These are phyloP conservation scores for Rutstroemia sydowiana DNA, from an alignment of 2,329 filamentous ascomycete genomes.

Conservation along the genomic window DNA sequence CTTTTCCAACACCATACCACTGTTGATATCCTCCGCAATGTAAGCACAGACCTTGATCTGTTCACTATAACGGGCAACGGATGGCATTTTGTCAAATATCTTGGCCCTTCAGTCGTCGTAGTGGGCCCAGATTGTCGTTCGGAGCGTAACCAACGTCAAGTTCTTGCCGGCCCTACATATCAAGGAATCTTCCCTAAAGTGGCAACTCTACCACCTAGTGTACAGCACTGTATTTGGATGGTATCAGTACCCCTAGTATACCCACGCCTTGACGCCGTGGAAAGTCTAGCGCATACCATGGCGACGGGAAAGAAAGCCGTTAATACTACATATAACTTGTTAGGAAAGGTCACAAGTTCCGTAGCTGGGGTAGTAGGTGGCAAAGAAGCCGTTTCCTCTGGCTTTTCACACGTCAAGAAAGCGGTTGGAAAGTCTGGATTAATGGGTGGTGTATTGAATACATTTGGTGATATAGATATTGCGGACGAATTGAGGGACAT, in stretches of 20 bases:
- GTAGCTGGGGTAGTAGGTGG: conserved; percentile 93
- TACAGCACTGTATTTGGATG: conserved; percentile 98
- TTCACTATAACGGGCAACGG: conserved; percentile 96
- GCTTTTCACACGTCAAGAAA: conserved; percentile 92
- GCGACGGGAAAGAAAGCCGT: conserved; percentile 94
- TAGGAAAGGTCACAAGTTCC: conserved; percentile 90
- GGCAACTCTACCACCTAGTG: conserved; percentile 78
- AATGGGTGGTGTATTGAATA: conserved; percentile 92
- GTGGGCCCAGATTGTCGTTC: conserved; percentile 88
- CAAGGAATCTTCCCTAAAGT: conserved; percentile 96
- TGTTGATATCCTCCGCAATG: conserved; percentile 82
- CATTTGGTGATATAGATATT: conserved; percentile 92
- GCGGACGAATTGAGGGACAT: conserved; percentile 91
- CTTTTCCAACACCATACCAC: conserved; percentile 98
- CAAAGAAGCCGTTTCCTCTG: conserved; percentile 84
- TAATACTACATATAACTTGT: conserved; percentile 90
- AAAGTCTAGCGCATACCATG: conserved; percentile 84
- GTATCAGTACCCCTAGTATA: conserved; percentile 86
- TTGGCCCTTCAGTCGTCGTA: conserved; percentile 84
- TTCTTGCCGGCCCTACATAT: conserved; percentile 93
- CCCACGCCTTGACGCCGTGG: conserved; percentile 82
- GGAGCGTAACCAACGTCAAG: conserved; percentile 81
- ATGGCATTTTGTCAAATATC: conserved; percentile 97
- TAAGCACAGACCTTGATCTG: conserved; percentile 79
- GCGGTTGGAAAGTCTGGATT: conserved; percentile 91